These are phyloP conservation scores for Panicum miliaceum DNA, from an alignment of 176 grass and related monocot species.

Conservation along the genomic window DNA sequence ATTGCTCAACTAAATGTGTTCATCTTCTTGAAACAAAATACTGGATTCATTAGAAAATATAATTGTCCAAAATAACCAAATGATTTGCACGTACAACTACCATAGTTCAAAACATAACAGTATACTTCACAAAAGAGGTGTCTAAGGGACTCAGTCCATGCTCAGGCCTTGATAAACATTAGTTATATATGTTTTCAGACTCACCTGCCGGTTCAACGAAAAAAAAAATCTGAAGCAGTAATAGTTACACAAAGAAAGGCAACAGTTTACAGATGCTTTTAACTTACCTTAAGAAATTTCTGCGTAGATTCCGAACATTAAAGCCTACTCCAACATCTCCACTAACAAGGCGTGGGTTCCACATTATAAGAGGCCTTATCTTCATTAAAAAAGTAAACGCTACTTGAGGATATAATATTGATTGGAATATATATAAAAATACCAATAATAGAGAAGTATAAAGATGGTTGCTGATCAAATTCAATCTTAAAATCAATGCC, in stretches of 20 bases:
- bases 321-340: conserved; percentile 96
- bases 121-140: background rate
- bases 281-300: conserved; percentile 80
- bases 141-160: background rate
- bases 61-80: background rate
- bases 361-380: conserved; percentile 94
- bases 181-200: background rate
- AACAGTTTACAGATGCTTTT: conserved; percentile 13
- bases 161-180: background rate
- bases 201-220: background rate
- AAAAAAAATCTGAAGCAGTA: background rate
- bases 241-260: conserved; percentile 6
- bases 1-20: background rate
- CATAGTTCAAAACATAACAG: background rate
- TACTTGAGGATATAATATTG: conserved; percentile 41
- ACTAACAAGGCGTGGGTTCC: conserved; percentile 96
- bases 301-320: conserved; percentile 88
- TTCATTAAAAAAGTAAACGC: conserved; percentile 56
- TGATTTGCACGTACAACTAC: background rate
- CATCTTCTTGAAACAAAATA: background rate
- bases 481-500: conserved; percentile 2
- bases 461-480: background rate
- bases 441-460: background rate
- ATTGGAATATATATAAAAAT: background rate
- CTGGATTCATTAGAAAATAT: conserved; percentile 1